Evolutionary conservation across 106 monocot genomes (phyloP), one percentile per base, ranked within the genome.

Genomic region (Dioscorea zingiberensis): DNA sequence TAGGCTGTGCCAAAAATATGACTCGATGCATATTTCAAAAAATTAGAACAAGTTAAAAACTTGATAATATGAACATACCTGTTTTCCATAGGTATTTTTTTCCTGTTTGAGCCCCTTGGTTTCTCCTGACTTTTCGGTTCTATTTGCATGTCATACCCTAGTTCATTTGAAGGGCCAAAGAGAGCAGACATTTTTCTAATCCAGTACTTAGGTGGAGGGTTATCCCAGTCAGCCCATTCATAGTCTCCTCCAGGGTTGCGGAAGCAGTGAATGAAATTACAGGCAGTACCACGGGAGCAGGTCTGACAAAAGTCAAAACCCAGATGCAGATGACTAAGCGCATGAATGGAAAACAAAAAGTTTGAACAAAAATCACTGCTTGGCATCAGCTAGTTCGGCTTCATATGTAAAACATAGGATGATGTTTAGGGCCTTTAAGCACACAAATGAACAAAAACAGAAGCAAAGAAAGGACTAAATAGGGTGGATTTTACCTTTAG

Each of bases 151-250:
- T 70, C 67, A 76, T 71, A 65, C 27, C 53, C 58, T 24, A 65
- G 62, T 65, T 86, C 73, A 65, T 76, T 68, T 48, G 82, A 80
- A 66, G 65, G 66, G 49, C 93, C 93, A 78, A 98, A 98, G 47
- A 98, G 74, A 73, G 70, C 75, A 66, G 65, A 65, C 98, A 98
- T 98, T 77, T 84, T 98, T 59, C 72, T 86, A 49, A 89, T 73
- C 98, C 98, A 98, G 63, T 82, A 78, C 45, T 64, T 98, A 10
- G 98, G 98, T 18, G 98, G 98, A 67, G 89, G 86, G 26, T 87
- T 89, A 71, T 98, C 98, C 89, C 88, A 98, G 69, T 98, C 89
- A 65, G 98, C 93, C 98, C 98, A 98, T 58, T 98, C 98, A 77
- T 98, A 98, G 56, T 93, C 98, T 22, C 98, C 98, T 63, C 98